phyloP scores from a whole-genome alignment of 192 early-diverging fungal species.

The Phycomyces blakesleeanus region DNA sequence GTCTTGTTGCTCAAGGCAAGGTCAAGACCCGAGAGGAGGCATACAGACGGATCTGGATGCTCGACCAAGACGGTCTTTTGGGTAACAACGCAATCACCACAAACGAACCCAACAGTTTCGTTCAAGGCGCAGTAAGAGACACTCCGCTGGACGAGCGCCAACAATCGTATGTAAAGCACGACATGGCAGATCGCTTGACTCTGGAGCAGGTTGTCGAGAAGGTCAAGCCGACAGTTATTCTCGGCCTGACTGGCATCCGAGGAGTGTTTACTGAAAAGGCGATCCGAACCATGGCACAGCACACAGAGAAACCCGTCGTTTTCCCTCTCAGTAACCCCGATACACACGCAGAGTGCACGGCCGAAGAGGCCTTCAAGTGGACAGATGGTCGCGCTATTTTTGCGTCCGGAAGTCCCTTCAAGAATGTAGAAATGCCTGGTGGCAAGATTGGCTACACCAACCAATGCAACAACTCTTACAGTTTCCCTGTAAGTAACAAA shows the following conservation, averaged over 20 bases:
- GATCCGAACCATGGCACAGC: constrained; percentile 50
- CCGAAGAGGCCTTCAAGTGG: constrained; percentile 53
- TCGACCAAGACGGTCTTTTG: constrained; percentile 48
- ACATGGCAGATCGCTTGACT: constrained; percentile 43
- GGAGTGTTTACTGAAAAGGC: constrained; percentile 50
- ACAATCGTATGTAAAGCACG: constrained; percentile 42
- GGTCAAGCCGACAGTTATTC: constrained; percentile 48
- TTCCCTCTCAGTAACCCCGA: constrained; percentile 54
- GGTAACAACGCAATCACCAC: constrained; percentile 37
- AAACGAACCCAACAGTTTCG: constrained; percentile 22
- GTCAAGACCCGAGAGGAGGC: constrained; percentile 43
- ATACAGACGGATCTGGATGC: constrained; percentile 50
- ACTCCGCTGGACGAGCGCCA: constrained; percentile 45
- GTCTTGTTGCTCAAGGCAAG: constrained; percentile 34
- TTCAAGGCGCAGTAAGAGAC: constrained; percentile 7
- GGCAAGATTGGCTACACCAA: constrained; percentile 42
- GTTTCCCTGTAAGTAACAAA: constrained; percentile 36
- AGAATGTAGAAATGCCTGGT: constrained; percentile 43
- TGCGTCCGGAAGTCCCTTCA: constrained; percentile 52
- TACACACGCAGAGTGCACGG: constrained; percentile 49
- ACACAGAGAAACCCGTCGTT: constrained; percentile 45
- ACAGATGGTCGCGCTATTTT: constrained; percentile 51
- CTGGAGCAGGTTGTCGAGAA: constrained; percentile 46
- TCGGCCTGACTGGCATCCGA: constrained; percentile 44
- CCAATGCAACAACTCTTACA: constrained; percentile 54